Percentiles rank a stretch among this genome's conserved stretches.
Evolutionary conservation across 495 filamentous ascomycete species (phyloP).

Genomic region (Aspergillus cavernicola): DNA sequence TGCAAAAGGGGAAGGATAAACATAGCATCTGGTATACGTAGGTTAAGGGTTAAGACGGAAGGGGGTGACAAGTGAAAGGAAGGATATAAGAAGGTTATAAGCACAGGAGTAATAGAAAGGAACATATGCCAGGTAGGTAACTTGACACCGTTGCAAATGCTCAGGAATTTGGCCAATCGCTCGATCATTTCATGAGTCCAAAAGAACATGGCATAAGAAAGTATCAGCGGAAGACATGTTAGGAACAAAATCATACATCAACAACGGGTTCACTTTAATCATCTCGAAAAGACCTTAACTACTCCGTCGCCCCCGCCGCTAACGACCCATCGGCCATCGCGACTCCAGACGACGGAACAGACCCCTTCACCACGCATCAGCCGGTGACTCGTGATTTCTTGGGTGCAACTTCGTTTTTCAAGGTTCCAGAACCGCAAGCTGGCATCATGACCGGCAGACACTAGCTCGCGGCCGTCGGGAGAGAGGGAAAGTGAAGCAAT

Average conservation of each 20-base stretch:
- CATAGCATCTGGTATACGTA: conserved; percentile 13
- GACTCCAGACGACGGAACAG: conserved; percentile 88
- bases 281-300: conserved; percentile 88
- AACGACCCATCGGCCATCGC: conserved; percentile 91
- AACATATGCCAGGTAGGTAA: conserved; percentile 38
- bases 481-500: conserved; percentile 88
- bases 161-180: conserved; percentile 40
- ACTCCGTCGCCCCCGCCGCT: conserved; percentile 94
- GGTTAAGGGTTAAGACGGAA: neutral
- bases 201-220: conserved; percentile 28
- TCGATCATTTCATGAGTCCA: conserved; percentile 43
- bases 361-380: conserved; percentile 94
- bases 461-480: conserved; percentile 89
- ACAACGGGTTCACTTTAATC: conserved; percentile 13
- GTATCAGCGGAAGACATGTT: conserved; percentile 20
- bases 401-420: conserved; percentile 87
- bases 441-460: conserved; percentile 93
- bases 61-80: conserved; percentile 19
- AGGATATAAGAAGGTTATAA: conserved; percentile 25
- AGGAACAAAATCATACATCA: conserved; percentile 37
- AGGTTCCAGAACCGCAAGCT: conserved; percentile 96
- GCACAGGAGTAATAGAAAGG: conserved; percentile 33
- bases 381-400: conserved; percentile 88
- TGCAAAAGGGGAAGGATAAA: conserved; percentile 1
- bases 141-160: conserved; percentile 44